Evolutionary conservation across 208 protist genomes (phyloP), one percentile per base, ranked within the genome.

Genomic region (Leishmania lainsoni): DNA sequence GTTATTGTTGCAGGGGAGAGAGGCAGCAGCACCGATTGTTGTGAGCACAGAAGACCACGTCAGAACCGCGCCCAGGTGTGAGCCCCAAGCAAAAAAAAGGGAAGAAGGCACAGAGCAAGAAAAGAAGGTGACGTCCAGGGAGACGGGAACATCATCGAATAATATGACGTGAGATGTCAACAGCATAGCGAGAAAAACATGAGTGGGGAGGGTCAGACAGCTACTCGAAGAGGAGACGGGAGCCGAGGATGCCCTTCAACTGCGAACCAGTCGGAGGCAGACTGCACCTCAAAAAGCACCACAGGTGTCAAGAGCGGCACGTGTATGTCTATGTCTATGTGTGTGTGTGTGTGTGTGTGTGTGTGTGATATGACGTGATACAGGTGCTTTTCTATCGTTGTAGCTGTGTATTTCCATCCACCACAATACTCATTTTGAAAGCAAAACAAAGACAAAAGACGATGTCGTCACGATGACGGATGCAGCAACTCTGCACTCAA

Each of bases 151-250:
- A 51, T 5, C 32, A 79, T 35, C 12, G 45, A 68, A 56, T 80
- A 58, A 80, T 10, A 75, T 74, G 78, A 49, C 42, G 16, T 56
- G 56, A 81, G 68, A 63, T 26, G 56, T 17, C 42, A 39, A 73
- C 5, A 5, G 59, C 20, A 32, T 32, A 42, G 66, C 8, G 4
- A 66, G 20, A 51, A 59, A 29, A 58, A 63, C 39, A 42, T 32
- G 56, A 48, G 49, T 65, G 42, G 20, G 59, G 20, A 81, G 2
- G 6, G 45, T 52, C 61, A 17, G 45, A 48, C 45, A 73, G 26
- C 10, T 14, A 17, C 76, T 56, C 16, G 61, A 8, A 59, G 3
- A 79, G 42, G 20, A 10, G 9, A n/a, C 42, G 35, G 20, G 16
- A 80, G 39, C 16, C 32, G 26, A 45, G 75, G 22, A 32, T 49